Base-by-base conservation (phyloP, 257 asterid genomes). In the Solanum sitiens region DNA sequence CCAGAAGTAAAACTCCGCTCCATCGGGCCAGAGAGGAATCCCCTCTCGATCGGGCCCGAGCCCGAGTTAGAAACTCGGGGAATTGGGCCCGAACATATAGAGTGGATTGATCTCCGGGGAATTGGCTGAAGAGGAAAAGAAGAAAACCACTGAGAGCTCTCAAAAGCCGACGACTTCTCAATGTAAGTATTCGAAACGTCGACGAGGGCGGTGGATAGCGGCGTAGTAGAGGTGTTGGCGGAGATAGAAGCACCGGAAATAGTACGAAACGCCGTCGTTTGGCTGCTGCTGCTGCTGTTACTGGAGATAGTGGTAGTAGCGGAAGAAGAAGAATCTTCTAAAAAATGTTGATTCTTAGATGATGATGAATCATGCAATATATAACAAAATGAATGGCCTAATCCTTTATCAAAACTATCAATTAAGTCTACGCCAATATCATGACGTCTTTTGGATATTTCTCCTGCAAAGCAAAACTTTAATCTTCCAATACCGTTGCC, bases 351-450 rank as follows among this genome's bases (percentile, higher is more conserved):
- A 8, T 90, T 89, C 40, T 93, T 93, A 82, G 87, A 91, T 53
- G 63, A 91, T 53, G 63, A 87, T 16, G 93, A 89, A 91, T 95
- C 98, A 3, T 98, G 99, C 5, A 93, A 91, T 85, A 93, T 92
- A 91, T 96, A 94, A 92, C 97, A 95, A 93, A 94, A 95, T 30
- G 99, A 95, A 92, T 96, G 98, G 65, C 99, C 99, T 37, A 96
- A 37, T 0, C 99, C 98, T 83, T 94, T 98, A 77, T 95, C 98
- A 8, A 90, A 91, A 1, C 94, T 92, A 87, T 94, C 95, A 0
- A 94, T 89, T 0, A 91, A 21, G 61, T 86, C 89, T 8, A 92
- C 80, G 0, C 91, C 94, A 86, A 90, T 88, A 88, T 93, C 98
- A 88, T 90, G 93, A 12, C 93, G 92, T 33, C 98, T 90, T 87